Percentiles rank a stretch among this genome's conserved stretches.
These are phyloP conservation scores for Sanghuangporus weigelae DNA, from an alignment of 1,284 basidiomycete species.

Conservation along the genomic window DNA sequence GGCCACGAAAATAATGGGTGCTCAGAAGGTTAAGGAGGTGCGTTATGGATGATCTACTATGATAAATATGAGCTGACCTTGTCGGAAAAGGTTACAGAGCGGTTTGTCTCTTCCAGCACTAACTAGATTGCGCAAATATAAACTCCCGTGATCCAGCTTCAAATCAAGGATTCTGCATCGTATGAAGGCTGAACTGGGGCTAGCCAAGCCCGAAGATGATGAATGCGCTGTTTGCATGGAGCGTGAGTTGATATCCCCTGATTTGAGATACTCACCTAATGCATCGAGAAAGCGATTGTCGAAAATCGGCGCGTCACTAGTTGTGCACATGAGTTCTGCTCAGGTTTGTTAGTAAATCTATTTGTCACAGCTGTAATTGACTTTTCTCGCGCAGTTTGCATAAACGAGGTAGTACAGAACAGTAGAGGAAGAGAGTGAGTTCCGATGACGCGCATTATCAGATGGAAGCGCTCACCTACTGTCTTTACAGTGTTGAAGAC, in stretches of 20 bases:
- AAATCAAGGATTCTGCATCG: slow-evolving; percentile 13
- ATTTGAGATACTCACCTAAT: not conserved
- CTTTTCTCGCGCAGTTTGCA: not conserved
- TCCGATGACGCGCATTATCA: not conserved
- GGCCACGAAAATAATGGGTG: slow-evolving; percentile 51
- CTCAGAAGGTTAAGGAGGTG: slow-evolving; percentile 46
- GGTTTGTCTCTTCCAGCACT: slow-evolving; percentile 21
- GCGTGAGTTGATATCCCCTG: slow-evolving; percentile 13
- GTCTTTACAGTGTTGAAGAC: too few relatives aligned
- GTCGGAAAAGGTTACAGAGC: slow-evolving; percentile 34
- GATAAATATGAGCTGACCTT: not conserved
- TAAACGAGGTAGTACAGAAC: slow-evolving; percentile 5
- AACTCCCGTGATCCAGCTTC: slow-evolving; percentile 15
- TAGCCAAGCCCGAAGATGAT: slow-evolving; percentile 17
- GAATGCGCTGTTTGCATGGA: slow-evolving; percentile 26
- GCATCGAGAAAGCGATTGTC: slow-evolving; percentile 24
- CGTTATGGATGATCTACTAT: slow-evolving; percentile 12
- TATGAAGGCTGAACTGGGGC: slow-evolving; percentile 17
- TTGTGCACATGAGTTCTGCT: slow-evolving; percentile 60
- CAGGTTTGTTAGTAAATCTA: slow-evolving; percentile 33
- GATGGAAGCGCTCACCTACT: too few relatives aligned
- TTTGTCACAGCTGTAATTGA: not conserved
- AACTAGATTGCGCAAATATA: not conserved
- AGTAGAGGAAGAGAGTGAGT: slow-evolving; percentile 10
- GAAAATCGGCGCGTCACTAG: slow-evolving; percentile 46